These are phyloP conservation scores for Canavalia gladiata DNA, from an alignment of 306 rosid species.

Conservation along the genomic window DNA sequence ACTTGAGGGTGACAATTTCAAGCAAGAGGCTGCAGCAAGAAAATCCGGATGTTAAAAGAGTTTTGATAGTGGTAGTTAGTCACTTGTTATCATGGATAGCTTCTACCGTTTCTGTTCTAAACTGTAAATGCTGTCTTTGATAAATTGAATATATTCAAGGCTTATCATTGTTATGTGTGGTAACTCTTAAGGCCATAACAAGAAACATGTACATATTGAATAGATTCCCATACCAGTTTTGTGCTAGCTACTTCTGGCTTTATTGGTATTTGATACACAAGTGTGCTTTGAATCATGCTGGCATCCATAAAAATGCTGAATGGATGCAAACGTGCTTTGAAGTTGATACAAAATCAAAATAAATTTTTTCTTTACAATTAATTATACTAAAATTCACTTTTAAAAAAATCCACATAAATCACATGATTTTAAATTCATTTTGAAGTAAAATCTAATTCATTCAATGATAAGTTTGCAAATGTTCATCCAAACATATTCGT, in stretches of 20 bases:
- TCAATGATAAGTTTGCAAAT: no score
- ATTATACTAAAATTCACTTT: no score
- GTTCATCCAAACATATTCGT: no score
- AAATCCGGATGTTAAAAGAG: constrained; percentile 39
- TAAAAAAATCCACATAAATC: no score
- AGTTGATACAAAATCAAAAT: no score
- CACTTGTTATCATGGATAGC: constrained; percentile 27
- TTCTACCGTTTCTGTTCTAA: constrained; percentile 31
- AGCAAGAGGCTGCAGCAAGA: constrained; percentile 47
- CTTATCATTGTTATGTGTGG: constrained; percentile 28
- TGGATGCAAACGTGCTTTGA: no score
- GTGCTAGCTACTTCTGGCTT: constrained; percentile 25
- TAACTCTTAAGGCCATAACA: constrained; percentile 32
- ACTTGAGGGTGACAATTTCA: constrained; percentile 50
- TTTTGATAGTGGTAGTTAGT: constrained; percentile 48
- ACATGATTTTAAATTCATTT: no score
- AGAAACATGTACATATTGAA: constrained; percentile 54
- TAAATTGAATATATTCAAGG: constrained; percentile 51
- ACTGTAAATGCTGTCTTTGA: constrained; percentile 48
- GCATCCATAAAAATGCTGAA: no score
- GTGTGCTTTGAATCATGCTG: no score
- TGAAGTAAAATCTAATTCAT: no score
- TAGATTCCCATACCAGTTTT: constrained; percentile 41
- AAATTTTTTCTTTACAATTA: no score
- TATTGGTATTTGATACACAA: background rate